Conservation (phyloP, 805 yeast genomes). For the Zygosaccharomyces bisporus region DNA sequence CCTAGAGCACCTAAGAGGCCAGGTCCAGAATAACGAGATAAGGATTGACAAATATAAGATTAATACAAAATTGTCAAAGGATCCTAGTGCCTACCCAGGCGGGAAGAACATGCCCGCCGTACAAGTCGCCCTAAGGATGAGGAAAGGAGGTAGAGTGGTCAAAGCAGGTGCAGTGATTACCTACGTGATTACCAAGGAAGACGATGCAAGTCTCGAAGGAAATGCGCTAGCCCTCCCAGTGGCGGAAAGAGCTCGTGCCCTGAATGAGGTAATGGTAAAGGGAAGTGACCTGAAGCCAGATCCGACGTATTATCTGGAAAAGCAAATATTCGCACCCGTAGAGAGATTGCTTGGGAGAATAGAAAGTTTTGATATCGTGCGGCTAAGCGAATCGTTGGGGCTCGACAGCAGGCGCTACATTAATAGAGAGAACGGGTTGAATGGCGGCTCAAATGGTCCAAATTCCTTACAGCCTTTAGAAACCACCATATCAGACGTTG, state of each 20-base stretch:
- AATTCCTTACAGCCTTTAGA: slow-evolving; percentile 69
- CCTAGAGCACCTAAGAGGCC: slow-evolving; percentile 54
- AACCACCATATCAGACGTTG: slow-evolving; percentile 73
- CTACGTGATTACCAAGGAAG: slow-evolving; percentile 60
- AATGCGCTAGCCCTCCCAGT: slow-evolving; percentile 32
- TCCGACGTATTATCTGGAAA: slow-evolving; percentile 71
- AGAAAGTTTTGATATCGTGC: slow-evolving; percentile 78
- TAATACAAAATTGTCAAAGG: slow-evolving; percentile 85
- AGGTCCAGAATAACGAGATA: slow-evolving; percentile 58
- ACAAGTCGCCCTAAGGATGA: slow-evolving; percentile 79
- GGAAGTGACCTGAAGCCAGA: slow-evolving; percentile 60
- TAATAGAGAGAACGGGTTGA: slow-evolving; percentile 32
- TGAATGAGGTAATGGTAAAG: slow-evolving; percentile 63
- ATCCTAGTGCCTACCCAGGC: slow-evolving; percentile 77
- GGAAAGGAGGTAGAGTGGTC: slow-evolving; percentile 79
- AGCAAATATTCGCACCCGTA: slow-evolving; percentile 87
- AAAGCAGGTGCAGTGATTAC: slow-evolving; percentile 89
- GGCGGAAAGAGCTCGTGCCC: slow-evolving; percentile 81
- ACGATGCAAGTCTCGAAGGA: slow-evolving; percentile 32
- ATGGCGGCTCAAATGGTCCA: slow-evolving; percentile 26
- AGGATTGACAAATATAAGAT: slow-evolving; percentile 69
- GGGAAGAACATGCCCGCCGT: slow-evolving; percentile 84
- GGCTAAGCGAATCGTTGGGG: slow-evolving; percentile 75
- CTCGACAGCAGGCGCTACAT: slow-evolving; percentile 66
- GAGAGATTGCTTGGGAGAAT: slow-evolving; percentile 81